Conservation (phyloP, 805 yeast species). For the Cyberlindnera galapagoensis region DNA sequence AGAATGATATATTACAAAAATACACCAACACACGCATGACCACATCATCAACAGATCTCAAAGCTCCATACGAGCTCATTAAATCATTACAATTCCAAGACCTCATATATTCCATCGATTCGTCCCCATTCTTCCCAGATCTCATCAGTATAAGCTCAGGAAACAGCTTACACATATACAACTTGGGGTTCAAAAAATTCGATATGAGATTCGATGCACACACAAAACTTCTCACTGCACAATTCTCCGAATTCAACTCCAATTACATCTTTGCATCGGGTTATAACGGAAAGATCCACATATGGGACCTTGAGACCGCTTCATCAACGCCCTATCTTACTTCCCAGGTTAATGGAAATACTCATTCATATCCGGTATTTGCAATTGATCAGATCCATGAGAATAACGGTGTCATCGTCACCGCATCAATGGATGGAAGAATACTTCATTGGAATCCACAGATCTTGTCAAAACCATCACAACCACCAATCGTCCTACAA, state of each 20-base stretch:
- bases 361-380: conserved; percentile 23
- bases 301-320: conserved; percentile 35
- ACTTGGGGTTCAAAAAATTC: conserved; percentile 17
- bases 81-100: conserved; percentile 5
- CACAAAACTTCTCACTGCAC: conserved; percentile 32
- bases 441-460: conserved; percentile 26
- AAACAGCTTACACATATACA: conserved; percentile 11
- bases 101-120: conserved; percentile 14
- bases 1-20: conserved; percentile 18
- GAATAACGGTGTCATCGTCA: conserved; percentile 20
- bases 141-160: conserved; percentile 17
- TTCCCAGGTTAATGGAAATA: conserved; percentile 9
- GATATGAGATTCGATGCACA: conserved; percentile 37
- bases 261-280: conserved; percentile 43
- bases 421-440: conserved; percentile 27
- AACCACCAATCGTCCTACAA: conserved; percentile 17
- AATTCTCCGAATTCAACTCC: conserved; percentile 34
- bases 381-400: conserved; percentile 17
- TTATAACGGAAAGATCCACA: conserved; percentile 41
- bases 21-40: conserved; percentile 9
- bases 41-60: conserved; percentile 5
- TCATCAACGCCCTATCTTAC: conserved; percentile 14
- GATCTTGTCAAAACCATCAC: conserved; percentile 20
- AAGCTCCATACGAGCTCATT: conserved; percentile 4
- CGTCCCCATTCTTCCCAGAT: conserved; percentile 17